These are phyloP conservation scores for Tolypocladium tundrense DNA, from an alignment of 2,329 filamentous ascomycete genomes.

Conservation along the genomic window DNA sequence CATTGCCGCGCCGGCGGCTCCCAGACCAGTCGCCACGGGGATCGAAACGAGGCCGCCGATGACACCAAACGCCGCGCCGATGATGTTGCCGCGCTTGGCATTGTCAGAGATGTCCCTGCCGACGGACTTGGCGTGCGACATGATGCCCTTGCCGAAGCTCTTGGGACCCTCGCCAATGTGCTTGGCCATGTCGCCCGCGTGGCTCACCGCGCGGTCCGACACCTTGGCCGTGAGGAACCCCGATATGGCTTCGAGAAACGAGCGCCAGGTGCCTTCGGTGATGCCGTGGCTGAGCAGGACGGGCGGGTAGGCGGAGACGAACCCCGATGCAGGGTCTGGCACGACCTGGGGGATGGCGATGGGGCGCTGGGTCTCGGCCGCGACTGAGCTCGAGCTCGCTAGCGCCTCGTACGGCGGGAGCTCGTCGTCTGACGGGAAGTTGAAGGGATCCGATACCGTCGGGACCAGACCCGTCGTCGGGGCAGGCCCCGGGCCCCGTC, in stretches of 20 bases:
- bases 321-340: constrained; percentile 23
- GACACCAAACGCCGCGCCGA: constrained; percentile 25
- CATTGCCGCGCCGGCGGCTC: constrained; percentile 22
- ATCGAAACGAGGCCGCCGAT: constrained; percentile 27
- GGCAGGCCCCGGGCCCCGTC: not conserved
- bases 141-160: constrained; percentile 24
- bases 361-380: constrained; percentile 10
- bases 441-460: constrained; percentile 20
- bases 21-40: constrained; percentile 25
- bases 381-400: constrained; percentile 1
- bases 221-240: constrained; percentile 35
- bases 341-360: constrained; percentile 30
- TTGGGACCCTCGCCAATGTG: constrained; percentile 24
- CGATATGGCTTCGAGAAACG: constrained; percentile 29
- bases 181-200: constrained; percentile 29
- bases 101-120: constrained; percentile 23
- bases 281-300: constrained; percentile 27
- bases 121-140: constrained; percentile 23
- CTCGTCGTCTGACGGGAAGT: constrained; percentile 23
- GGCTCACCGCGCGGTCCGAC: constrained; percentile 30
- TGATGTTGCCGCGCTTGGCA: constrained; percentile 27
- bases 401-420: constrained; percentile 18
- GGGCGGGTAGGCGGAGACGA: constrained; percentile 27
- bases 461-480: not conserved
- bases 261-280: constrained; percentile 21